phyloP scores from a whole-genome alignment of 495 filamentous ascomycete species.

The Penicillium flavigenum region DNA sequence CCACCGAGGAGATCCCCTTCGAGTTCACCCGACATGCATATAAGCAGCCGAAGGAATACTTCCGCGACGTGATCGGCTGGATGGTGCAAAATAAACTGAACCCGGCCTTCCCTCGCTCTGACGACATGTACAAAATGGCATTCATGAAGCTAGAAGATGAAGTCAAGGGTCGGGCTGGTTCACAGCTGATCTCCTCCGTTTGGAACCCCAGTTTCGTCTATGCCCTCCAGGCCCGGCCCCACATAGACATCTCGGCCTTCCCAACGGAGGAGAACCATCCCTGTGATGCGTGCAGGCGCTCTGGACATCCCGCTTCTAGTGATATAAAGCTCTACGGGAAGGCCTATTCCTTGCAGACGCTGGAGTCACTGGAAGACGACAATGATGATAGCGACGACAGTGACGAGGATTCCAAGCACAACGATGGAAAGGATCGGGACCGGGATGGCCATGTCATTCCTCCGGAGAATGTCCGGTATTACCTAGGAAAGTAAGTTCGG shows the following conservation, averaged over 20 bases:
- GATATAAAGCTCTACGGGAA: slow-evolving; percentile 63
- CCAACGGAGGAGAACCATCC: slow-evolving; percentile 41
- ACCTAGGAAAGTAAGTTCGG: slow-evolving; percentile 43
- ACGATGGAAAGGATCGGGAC: slow-evolving; percentile 36
- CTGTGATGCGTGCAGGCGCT: slow-evolving; percentile 78
- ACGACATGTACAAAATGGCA: slow-evolving; percentile 65
- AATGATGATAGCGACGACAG: slow-evolving; percentile 45
- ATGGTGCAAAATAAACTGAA: slow-evolving; percentile 76
- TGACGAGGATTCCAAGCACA: slow-evolving; percentile 36
- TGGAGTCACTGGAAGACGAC: slow-evolving; percentile 62
- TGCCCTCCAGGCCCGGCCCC: slow-evolving; percentile 66
- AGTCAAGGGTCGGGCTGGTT: slow-evolving; percentile 62
- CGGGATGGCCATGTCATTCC: slow-evolving; percentile 37
- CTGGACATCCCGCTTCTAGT: slow-evolving; percentile 62
- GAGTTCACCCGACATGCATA: slow-evolving; percentile 66
- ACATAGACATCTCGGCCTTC: slow-evolving; percentile 35
- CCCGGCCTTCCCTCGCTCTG: slow-evolving; percentile 65
- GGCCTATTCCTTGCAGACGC: slow-evolving; percentile 65
- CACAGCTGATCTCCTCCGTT: slow-evolving; percentile 69
- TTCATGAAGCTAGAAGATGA: slow-evolving; percentile 76
- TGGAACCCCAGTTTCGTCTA: slow-evolving; percentile 69
- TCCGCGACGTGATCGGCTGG: slow-evolving; percentile 79
- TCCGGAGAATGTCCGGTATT: slow-evolving; percentile 39
- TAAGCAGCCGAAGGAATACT: slow-evolving; percentile 71
- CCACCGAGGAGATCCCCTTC: slow-evolving; percentile 62